These are phyloP conservation scores for Cladophialophora yegresii DNA, from an alignment of 2,329 filamentous ascomycete species.

Conservation along the genomic window DNA sequence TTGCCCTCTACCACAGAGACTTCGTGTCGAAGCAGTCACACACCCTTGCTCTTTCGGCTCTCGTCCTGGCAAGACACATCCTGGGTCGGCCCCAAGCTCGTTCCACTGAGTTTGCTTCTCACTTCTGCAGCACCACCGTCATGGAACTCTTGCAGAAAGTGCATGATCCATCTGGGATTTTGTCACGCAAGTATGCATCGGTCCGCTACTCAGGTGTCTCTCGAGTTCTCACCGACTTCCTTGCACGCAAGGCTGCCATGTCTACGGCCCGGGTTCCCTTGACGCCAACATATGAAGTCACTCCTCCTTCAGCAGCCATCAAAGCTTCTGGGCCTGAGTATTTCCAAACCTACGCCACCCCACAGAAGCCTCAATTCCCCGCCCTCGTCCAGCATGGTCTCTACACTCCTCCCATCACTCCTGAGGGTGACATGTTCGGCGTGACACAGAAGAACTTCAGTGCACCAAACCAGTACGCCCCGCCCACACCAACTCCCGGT, in stretches of 20 bases:
- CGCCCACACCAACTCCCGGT: slow-evolving; percentile 35
- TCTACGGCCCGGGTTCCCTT: slow-evolving; percentile 41
- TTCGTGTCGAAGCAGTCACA: slow-evolving; percentile 93
- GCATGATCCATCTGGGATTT: slow-evolving; percentile 66
- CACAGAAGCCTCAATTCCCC: slow-evolving; percentile 35
- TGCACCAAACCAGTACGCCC: slow-evolving; percentile 34
- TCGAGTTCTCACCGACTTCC: slow-evolving; percentile 65
- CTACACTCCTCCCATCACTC: slow-evolving; percentile 52
- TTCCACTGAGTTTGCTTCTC: slow-evolving; percentile 71
- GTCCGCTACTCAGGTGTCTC: slow-evolving; percentile 66
- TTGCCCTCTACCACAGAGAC: slow-evolving; percentile 92
- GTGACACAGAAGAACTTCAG: slow-evolving; percentile 42
- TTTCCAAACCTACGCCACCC: slow-evolving; percentile 34
- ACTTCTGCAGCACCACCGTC: slow-evolving; percentile 56
- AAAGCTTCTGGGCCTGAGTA: slow-evolving; percentile 27
- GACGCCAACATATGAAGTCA: slow-evolving; percentile 38
- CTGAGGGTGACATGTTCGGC: slow-evolving; percentile 43
- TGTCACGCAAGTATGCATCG: slow-evolving; percentile 69
- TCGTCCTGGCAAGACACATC: slow-evolving; percentile 84
- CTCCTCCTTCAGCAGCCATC: slow-evolving; percentile 41
- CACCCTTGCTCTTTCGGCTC: slow-evolving; percentile 81
- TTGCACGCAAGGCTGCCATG: slow-evolving; percentile 63
- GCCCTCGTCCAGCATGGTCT: slow-evolving; percentile 43
- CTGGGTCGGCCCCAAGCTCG: slow-evolving; percentile 75
- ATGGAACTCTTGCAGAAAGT: slow-evolving; percentile 66